Base-by-base conservation (phyloP, 2,329 filamentous ascomycete species). In the Venturia carpophila region DNA sequence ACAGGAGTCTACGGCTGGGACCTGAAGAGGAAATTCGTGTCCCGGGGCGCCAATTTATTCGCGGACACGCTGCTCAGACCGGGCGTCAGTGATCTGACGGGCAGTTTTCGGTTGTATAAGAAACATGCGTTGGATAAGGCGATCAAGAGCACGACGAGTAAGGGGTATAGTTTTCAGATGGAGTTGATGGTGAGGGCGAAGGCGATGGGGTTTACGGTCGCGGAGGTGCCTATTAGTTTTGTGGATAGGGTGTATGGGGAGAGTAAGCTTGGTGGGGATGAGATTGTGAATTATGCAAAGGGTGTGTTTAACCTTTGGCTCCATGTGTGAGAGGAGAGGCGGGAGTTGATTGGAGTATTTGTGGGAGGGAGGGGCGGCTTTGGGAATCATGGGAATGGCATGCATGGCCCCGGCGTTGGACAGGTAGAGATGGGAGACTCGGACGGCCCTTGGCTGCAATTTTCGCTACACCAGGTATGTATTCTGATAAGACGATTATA, bases 101-200 rank as follows among this genome's bases (percentile, higher is more conserved):
- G 94, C 61, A 93, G 89, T 75, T 99, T 97, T 79, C 82, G 94
- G 68, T 77, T 99, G 75, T 99, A 99, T 78, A 97, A 96, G 87
- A 92, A 89, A 79, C 80, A 82, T 67, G 91, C 96, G 68, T 78
- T 99, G 73, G 34, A 64, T n/a, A 66, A 66, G 42, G 60, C 49
- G 66, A 97, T 99, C 71, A 81, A 83, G 73, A 91, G 84, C 77
- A 97, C 92, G 10, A 89, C 97, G 82, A 94, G 91, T 75, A 96
- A 97, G 80, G 94, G 94, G 2, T 99, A 97, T 77, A 93, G 90
- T 49, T 99, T 99, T 83, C 94, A 99, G 85, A 99, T 99, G 94
- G 93, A 97, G 83, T 89, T 99, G 87, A 97, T 97, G 88, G 93
- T 97, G 10, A 84, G 92, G 68, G 94, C 94, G 42, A 97, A 97